These are phyloP conservation scores for Thalia dealbata DNA, from an alignment of 176 grass and related monocot species.

Conservation along the genomic window DNA sequence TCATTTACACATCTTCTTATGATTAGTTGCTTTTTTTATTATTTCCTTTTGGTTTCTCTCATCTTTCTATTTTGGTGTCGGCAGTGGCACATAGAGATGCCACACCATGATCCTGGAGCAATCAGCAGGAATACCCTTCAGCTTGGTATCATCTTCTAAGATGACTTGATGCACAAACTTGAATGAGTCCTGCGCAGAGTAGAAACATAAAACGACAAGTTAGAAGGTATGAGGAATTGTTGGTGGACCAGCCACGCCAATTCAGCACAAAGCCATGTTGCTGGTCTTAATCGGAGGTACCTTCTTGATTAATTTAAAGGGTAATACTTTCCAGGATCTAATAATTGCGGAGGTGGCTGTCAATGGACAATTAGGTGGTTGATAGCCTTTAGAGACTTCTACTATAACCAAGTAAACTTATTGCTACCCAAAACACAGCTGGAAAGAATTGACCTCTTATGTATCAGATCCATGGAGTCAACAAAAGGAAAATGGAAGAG, in stretches of 20 bases:
- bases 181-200: conserved; percentile 47
- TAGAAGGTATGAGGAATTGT: not conserved
- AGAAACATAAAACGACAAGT: not conserved
- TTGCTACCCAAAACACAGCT: not conserved
- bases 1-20: not conserved
- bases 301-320: not conserved
- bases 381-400: not conserved
- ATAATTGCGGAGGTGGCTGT: not conserved
- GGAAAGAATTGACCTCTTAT: not conserved
- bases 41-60: not conserved
- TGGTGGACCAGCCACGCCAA: not conserved
- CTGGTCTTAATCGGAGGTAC: not conserved
- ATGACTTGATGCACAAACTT: conserved; percentile 54
- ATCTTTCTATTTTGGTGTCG: not conserved
- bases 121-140: conserved; percentile 47
- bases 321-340: not conserved
- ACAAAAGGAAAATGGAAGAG: not conserved
- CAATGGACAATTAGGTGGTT: not conserved
- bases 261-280: not conserved
- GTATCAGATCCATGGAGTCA: not conserved
- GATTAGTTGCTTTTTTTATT: not conserved
- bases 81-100: conserved; percentile 20
- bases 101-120: conserved; percentile 57
- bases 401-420: not conserved
- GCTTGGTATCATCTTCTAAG: conserved; percentile 45